Percentiles rank a stretch among this genome's conserved stretches.
These are phyloP conservation scores for Stagonosporopsis cucurbitacearum DNA, from an alignment of 2,329 filamentous ascomycete species.

Conservation along the genomic window DNA sequence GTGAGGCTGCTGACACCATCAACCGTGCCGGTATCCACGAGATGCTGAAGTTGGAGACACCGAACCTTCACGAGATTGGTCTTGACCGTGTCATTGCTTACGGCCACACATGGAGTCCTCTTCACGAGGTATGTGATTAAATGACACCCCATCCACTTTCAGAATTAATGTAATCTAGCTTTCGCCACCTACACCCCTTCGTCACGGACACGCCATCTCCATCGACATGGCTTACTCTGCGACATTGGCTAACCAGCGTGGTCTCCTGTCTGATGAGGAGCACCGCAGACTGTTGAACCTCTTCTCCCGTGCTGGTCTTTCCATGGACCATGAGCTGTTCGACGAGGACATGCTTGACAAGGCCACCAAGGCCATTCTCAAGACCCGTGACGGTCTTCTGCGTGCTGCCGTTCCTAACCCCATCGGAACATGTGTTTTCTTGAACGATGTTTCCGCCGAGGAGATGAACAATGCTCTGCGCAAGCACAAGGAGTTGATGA, in stretches of 20 bases:
- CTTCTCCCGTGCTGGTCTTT: slow-evolving; percentile 73
- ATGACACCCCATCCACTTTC: not conserved
- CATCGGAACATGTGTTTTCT: slow-evolving; percentile 69
- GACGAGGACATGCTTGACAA: slow-evolving; percentile 69
- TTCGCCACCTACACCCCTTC: slow-evolving; percentile 69
- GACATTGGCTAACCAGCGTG: slow-evolving; percentile 69
- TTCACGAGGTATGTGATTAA: slow-evolving; percentile 58
- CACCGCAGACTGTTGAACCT: slow-evolving; percentile 68
- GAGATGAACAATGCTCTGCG: slow-evolving; percentile 68
- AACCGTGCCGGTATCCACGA: slow-evolving; percentile 73
- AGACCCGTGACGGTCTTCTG: slow-evolving; percentile 72
- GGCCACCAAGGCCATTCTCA: slow-evolving; percentile 72
- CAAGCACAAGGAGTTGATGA: slow-evolving; percentile 69
- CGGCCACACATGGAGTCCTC: slow-evolving; percentile 76
- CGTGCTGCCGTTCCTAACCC: slow-evolving; percentile 73
- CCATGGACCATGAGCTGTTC: slow-evolving; percentile 74
- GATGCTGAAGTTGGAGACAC: slow-evolving; percentile 76
- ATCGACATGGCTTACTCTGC: slow-evolving; percentile 80
- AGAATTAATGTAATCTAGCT: slow-evolving; percentile 54
- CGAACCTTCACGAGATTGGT: slow-evolving; percentile 75
- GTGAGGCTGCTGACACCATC: slow-evolving; percentile 68
- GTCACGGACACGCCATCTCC: slow-evolving; percentile 76
- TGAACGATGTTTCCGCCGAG: slow-evolving; percentile 69
- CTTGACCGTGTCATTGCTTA: slow-evolving; percentile 76
- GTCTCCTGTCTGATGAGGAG: slow-evolving; percentile 65